Evolutionary conservation across 176 grass and related monocot genomes (phyloP).

Genomic region (Cocos nucifera): DNA sequence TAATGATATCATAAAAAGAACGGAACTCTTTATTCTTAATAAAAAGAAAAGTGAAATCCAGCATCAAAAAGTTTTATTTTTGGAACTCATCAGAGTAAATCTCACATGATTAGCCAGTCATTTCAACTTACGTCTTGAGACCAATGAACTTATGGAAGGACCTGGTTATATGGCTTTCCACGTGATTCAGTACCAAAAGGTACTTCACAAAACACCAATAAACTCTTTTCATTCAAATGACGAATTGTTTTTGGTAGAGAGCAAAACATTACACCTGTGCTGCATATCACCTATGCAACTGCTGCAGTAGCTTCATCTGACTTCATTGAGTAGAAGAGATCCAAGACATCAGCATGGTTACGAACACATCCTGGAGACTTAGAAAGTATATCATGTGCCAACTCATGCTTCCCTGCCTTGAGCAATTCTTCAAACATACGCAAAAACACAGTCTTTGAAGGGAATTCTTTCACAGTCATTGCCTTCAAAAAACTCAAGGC

Average conservation of each 20-base stretch:
- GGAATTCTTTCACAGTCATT: conserved; percentile 46
- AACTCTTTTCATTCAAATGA: conserved; percentile 1
- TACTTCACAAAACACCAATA: too few relatives aligned
- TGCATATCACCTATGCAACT: conserved; percentile 22
- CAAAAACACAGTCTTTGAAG: conserved; percentile 43
- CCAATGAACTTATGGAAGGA: too few relatives aligned
- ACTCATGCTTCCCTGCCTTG: conserved; percentile 44
- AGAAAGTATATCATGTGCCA: conserved; percentile 55
- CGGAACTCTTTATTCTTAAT: too few relatives aligned
- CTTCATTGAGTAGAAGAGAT: conserved; percentile 59
- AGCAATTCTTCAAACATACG: conserved; percentile 50
- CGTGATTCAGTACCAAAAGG: too few relatives aligned
- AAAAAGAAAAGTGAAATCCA: too few relatives aligned
- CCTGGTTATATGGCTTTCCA: too few relatives aligned
- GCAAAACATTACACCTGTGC: not conserved
- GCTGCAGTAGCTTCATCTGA: conserved; percentile 19
- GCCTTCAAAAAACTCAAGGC: conserved; percentile 38
- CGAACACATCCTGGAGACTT: conserved; percentile 54
- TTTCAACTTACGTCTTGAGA: too few relatives aligned
- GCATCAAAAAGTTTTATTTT: too few relatives aligned
- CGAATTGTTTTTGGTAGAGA: not conserved
- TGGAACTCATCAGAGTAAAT: too few relatives aligned
- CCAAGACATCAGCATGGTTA: conserved; percentile 56
- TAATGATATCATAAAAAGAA: too few relatives aligned
- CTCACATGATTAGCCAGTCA: too few relatives aligned